These are phyloP conservation scores for Gossypium rotundifolium DNA, from an alignment of 345 rosid genomes.

Conservation along the genomic window DNA sequence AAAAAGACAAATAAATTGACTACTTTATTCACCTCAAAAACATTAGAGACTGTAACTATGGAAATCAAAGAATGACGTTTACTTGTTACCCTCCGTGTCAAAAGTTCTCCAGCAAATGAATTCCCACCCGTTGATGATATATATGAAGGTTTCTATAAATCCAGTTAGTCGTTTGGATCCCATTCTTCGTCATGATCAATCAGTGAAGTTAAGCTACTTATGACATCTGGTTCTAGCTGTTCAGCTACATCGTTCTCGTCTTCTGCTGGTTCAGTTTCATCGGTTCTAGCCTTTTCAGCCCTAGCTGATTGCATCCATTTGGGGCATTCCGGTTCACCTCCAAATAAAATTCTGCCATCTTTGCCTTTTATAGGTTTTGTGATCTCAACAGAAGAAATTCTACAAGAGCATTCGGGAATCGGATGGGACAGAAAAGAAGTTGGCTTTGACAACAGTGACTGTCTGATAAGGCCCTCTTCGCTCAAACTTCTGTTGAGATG, in stretches of 20 bases:
- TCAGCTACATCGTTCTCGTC: slow-evolving; percentile 45
- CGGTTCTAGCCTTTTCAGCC: slow-evolving; percentile 30
- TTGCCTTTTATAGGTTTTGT: slow-evolving; percentile 27
- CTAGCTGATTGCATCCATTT: slow-evolving; percentile 69
- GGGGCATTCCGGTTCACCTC: slow-evolving; percentile 89
- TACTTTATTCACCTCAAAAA: slow-evolving; percentile 31
- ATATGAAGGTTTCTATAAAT: slow-evolving; percentile 7
- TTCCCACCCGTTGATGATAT: slow-evolving; percentile 1
- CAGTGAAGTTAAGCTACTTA: slow-evolving; percentile 40
- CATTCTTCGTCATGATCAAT: slow-evolving; percentile 81
- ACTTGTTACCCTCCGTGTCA: slow-evolving; percentile 15
- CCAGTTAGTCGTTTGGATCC: slow-evolving; percentile 83
- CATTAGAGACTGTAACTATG: slow-evolving; percentile 17
- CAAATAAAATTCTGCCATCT: slow-evolving; percentile 45
- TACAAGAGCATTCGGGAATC: slow-evolving; percentile 94
- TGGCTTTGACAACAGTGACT: slow-evolving; percentile 62
- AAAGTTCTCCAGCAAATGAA: slow-evolving; percentile 25
- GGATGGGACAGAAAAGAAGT: slow-evolving; percentile 76
- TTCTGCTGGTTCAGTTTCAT: slow-evolving; percentile 48
- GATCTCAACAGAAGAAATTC: slow-evolving; percentile 42
- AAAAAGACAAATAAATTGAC: slow-evolving; percentile 28
- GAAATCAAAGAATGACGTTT: slow-evolving; percentile 27
- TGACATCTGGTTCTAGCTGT: slow-evolving; percentile 40
- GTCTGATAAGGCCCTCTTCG: slow-evolving; percentile 67
- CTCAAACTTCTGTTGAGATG: slow-evolving; percentile 86